phyloP scores from a whole-genome alignment of 1,139 yeast genomes.

The Sugiyamaella novakii region DNA sequence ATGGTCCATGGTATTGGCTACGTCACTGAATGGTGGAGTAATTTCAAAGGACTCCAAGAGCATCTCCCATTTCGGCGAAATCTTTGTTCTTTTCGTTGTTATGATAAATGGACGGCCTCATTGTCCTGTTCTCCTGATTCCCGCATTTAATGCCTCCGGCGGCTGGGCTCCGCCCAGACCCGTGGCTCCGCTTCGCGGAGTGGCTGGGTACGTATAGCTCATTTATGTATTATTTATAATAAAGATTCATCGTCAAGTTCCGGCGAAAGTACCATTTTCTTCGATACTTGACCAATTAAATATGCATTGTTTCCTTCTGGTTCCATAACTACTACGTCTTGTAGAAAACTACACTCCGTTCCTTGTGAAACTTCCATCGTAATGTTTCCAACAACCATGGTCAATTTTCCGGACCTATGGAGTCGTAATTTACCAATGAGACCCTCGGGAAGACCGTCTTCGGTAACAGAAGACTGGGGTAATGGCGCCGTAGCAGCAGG shows the following conservation, averaged over 20 bases:
- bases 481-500: too few relatives aligned
- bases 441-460: slow-evolving; percentile 49
- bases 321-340: slow-evolving; percentile 69
- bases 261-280: slow-evolving; percentile 60
- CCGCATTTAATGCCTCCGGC: slow-evolving; percentile 13
- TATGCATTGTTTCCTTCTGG: slow-evolving; percentile 51
- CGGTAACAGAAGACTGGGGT: slow-evolving; percentile 21
- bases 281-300: slow-evolving; percentile 63
- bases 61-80: slow-evolving; percentile 26
- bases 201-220: background rate
- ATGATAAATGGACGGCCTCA: slow-evolving; percentile 27
- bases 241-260: slow-evolving; percentile 28
- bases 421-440: slow-evolving; percentile 69
- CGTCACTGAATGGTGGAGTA: slow-evolving; percentile 64
- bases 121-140: too few relatives aligned
- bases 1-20: slow-evolving; percentile 57
- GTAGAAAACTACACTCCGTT: slow-evolving; percentile 69
- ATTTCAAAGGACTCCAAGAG: slow-evolving; percentile 26
- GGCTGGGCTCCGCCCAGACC: slow-evolving; percentile 9
- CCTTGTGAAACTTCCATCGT: slow-evolving; percentile 73
- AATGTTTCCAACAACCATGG: slow-evolving; percentile 72
- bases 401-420: slow-evolving; percentile 78
- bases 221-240: slow-evolving; percentile 1
- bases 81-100: slow-evolving; percentile 32
- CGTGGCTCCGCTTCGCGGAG: slow-evolving; percentile 4